phyloP scores from a whole-genome alignment of 495 filamentous ascomycete species.

The Penicillium atrosanguineum region DNA sequence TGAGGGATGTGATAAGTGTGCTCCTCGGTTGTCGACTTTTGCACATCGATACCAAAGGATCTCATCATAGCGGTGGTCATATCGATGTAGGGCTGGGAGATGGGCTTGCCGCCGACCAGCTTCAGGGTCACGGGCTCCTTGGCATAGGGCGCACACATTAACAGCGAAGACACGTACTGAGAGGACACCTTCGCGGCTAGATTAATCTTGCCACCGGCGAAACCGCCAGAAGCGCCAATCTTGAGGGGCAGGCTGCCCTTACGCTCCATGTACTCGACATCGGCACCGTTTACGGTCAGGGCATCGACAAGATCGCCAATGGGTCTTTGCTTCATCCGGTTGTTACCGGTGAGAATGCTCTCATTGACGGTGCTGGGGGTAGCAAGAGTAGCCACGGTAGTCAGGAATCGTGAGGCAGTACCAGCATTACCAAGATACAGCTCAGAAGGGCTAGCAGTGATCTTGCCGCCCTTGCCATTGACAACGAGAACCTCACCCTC shows the following conservation, averaged over 20 bases:
- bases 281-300: conserved; percentile 76
- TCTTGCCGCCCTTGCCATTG: conserved; percentile 80
- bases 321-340: conserved; percentile 92
- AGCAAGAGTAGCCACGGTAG: conserved; percentile 85
- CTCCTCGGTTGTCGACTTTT: conserved; percentile 66
- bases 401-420: conserved; percentile 93
- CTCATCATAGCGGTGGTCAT: conserved; percentile 99
- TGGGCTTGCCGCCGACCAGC: conserved; percentile 89
- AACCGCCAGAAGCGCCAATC: conserved; percentile 77
- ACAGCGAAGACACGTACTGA: conserved; percentile 92
- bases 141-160: conserved; percentile 97
- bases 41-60: conserved; percentile 81
- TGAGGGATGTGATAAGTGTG: conserved; percentile 95
- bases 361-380: conserved; percentile 57
- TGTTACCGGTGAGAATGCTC: conserved; percentile 88
- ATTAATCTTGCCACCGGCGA: conserved; percentile 88
- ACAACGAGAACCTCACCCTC: conserved; percentile 87
- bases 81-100: conserved; percentile 95
- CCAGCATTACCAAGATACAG: conserved; percentile 96
- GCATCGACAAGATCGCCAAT: conserved; percentile 94
- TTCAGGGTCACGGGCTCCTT: conserved; percentile 88
- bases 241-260: conserved; percentile 76
- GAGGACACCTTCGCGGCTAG: conserved; percentile 93
- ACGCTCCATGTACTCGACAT: conserved; percentile 78
- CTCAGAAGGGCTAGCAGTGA: conserved; percentile 70